Evolutionary conservation across 257 asterid species (phyloP), one percentile per base, ranked within the genome.

Genomic region (Solanum dulcamara): DNA sequence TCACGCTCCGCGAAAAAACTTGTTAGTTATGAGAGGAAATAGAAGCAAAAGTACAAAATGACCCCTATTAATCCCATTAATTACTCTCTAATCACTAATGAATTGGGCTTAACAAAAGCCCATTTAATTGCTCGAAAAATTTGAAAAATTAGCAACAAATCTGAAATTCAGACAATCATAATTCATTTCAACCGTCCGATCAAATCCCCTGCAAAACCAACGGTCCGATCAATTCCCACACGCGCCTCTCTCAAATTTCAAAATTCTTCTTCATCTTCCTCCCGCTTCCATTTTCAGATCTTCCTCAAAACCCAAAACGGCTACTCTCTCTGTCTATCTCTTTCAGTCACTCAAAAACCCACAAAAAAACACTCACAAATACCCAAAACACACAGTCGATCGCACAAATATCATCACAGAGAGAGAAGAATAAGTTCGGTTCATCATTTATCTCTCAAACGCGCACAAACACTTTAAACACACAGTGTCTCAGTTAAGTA

Each of bases 161-260:
- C 30, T 3, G 2, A 24, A 72, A 20, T 26, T 46, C 53, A 28
- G 60, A 79, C 84, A 83, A 7, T 42, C 14, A 35, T 6, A 22
- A 46, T 86, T 85, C 40, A 64, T 84, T 48, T 88, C 46, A 1
- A 44, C 20, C 42, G 42, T 66, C 42, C 37, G 6, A 82, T 82
- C 44, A 24, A 30, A 1, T 18, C 32, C 17, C 68, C 48, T 20
- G 4, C 7, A 38, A 85, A 64, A 70, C 26, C 77, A 81, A 89
- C 91, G 88, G 89, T 40, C 50, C 4, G 90, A 87, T 86, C 53
- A 7, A 87, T 22, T 67, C 10, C 33, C 37, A 44, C 38, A 87
- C 88, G 88, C 90, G 92, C 87, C 89, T 87, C 87, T 44, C 86
- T 60, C 85, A 89, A 88, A 77, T 90, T 91, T 89, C 91, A 91